phyloP scores from a whole-genome alignment of 768 basidiomycete species.

The Pholiota molesta region DNA sequence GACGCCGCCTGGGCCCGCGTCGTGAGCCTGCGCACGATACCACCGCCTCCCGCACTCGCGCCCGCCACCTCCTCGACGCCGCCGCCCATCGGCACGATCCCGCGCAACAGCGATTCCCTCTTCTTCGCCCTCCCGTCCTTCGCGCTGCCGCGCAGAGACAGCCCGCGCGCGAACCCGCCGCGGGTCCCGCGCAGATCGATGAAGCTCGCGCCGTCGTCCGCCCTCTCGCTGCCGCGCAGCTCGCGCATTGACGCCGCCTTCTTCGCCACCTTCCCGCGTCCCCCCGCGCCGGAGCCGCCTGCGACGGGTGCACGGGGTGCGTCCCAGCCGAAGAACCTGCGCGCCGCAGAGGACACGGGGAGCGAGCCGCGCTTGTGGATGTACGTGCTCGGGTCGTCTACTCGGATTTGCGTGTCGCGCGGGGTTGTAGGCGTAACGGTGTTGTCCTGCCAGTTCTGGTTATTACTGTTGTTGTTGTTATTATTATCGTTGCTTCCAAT shows the following conservation, averaged over 20 bases:
- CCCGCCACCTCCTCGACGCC: background rate
- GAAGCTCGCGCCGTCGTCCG: conserved; percentile 16
- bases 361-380: conserved; percentile 20
- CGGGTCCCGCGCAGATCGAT: conserved; percentile 10
- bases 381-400: conserved; percentile 21
- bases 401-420: background rate
- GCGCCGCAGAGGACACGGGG: conserved; percentile 7
- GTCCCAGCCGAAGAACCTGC: conserved; percentile 21
- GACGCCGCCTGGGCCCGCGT: background rate
- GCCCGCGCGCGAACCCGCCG: conserved; percentile 2
- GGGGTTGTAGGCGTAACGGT: background rate
- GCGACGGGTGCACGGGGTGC: background rate
- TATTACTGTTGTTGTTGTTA: background rate
- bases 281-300: conserved; percentile 4
- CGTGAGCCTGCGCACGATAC: conserved; percentile 3
- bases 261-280: background rate
- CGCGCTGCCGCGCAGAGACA: background rate
- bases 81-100: conserved; percentile 1
- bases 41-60: background rate
- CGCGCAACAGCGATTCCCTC: conserved; percentile 6
- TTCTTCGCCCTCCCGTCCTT: background rate
- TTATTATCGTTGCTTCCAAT: background rate
- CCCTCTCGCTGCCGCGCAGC: background rate
- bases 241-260: background rate
- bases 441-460: background rate